Percentiles rank a stretch among this genome's conserved stretches.
Evolutionary conservation across 179 eudicot species (phyloP).

Genomic region (Amaranthus tricolor): DNA sequence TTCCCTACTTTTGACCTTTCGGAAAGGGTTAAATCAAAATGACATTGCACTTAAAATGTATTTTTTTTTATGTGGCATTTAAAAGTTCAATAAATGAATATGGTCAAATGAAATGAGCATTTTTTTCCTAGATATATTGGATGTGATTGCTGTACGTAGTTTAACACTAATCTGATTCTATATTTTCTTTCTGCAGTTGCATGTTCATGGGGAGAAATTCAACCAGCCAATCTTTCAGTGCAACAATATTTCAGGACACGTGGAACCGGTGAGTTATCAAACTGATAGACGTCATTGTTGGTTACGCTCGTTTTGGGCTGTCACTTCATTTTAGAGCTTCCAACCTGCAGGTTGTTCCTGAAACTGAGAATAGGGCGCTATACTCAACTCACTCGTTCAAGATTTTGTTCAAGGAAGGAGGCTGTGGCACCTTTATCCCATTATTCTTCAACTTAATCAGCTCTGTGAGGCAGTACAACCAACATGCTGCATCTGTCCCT

Average conservation of each 20-base stretch:
- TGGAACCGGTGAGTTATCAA: conserved; percentile 74
- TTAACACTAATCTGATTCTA: conserved; percentile 12
- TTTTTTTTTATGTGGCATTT: neutral
- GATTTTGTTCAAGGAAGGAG: conserved; percentile 96
- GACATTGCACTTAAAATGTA: neutral
- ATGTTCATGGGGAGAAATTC: conserved; percentile 73
- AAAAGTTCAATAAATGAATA: neutral
- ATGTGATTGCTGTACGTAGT: neutral
- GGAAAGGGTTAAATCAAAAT: neutral
- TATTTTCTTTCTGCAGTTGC: conserved; percentile 49
- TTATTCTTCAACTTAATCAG: conserved; percentile 72
- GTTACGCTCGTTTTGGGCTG: neutral
- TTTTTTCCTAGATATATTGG: neutral
- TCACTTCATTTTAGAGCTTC: neutral
- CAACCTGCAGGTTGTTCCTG: conserved; percentile 73
- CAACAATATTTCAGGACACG: conserved; percentile 83
- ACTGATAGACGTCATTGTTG: neutral
- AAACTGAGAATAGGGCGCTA: conserved; percentile 71
- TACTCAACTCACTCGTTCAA: conserved; percentile 86
- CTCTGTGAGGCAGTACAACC: conserved; percentile 72
- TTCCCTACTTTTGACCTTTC: neutral
- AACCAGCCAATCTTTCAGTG: conserved; percentile 90
- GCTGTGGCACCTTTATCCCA: conserved; percentile 95
- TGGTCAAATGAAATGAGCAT: neutral
- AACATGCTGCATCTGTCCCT: conserved; percentile 38